Percentiles rank a stretch among this genome's conserved stretches.
Conservation (phyloP, 176 grass and related monocot genomes). For the Carex scoparia region DNA sequence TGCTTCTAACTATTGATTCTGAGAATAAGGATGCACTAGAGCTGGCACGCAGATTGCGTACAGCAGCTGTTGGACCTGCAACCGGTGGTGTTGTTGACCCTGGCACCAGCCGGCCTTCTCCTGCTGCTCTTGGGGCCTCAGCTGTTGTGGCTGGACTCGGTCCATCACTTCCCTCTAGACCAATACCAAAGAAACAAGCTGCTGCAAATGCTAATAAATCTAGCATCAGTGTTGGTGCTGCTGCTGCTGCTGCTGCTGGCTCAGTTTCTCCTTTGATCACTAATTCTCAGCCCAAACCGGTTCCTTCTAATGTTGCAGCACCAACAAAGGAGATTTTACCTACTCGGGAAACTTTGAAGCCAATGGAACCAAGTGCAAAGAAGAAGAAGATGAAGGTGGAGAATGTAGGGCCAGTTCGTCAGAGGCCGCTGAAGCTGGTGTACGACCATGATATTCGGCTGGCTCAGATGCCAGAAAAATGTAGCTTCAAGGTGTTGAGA, state of each 20-base stretch:
- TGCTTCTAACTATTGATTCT: slow-evolving; percentile 63
- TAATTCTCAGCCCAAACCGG: slow-evolving; percentile 31
- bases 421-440: slow-evolving; percentile 86
- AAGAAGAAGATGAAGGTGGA: slow-evolving; percentile 27
- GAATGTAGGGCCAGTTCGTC: neutral
- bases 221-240: slow-evolving; percentile 5
- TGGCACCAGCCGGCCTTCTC: slow-evolving; percentile 52
- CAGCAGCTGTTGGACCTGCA: neutral
- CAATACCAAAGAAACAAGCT: slow-evolving; percentile 61
- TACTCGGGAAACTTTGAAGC: neutral
- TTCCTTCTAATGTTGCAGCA: slow-evolving; percentile 15
- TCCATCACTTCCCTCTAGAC: slow-evolving; percentile 64
- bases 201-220: slow-evolving; percentile 25
- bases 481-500: slow-evolving; percentile 50
- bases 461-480: slow-evolving; percentile 63
- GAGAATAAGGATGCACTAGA: slow-evolving; percentile 60
- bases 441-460: slow-evolving; percentile 96
- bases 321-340: slow-evolving; percentile 12
- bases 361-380: neutral
- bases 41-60: slow-evolving; percentile 41
- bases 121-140: slow-evolving; percentile 85
- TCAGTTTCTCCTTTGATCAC: slow-evolving; percentile 35
- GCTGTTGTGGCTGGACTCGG: slow-evolving; percentile 82
- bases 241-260: slow-evolving; percentile 30
- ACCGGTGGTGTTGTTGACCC: slow-evolving; percentile 25